Base-by-base conservation (phyloP, 768 basidiomycete species). In the Lactifluus hygrophoroides region DNA sequence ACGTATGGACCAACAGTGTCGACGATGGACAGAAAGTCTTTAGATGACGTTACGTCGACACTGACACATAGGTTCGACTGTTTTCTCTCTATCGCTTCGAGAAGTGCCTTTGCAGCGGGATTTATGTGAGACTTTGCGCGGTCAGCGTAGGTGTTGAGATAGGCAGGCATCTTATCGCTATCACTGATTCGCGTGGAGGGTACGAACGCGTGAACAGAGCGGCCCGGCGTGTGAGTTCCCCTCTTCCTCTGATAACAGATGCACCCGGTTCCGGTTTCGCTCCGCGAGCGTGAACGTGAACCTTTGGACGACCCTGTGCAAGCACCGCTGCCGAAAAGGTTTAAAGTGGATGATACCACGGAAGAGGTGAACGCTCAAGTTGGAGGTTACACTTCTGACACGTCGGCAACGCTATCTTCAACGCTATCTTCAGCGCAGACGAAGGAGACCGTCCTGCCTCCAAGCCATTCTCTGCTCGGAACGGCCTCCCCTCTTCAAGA, bases 31-130 rank as follows among this genome's bases (percentile, higher is more conserved):
- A 98, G 76, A 66, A 97, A 86, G 66, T 92, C 86, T 16, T 74
- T 77, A 54, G 83, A 77, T 50, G 77, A 84, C 5, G 90, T 89
- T 40, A 98, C 93, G 75, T 99, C 96, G 27, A 98, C 92, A 66
- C 91, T 94, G 58, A 99, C 90, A 40, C 93, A 92, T 16, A 99
- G 84, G 70, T 99, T 99, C 9, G 90, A 80, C 67, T 84, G 77
- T 71, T 99, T 99, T 58, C 86, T 78, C 62, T 84, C 88, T 72
- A 97, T 91, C 4, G 85, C 84, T 68, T 83, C 79, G 19, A 98
- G 80, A 9, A 97, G 80, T 3, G 80, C 72, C 66, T 77, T 85
- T 0, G 94, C 93, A 8, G 93, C 84, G 5, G 87, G 82, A 69
- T 95, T 96, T 4, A 64, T 60, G 60, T 87, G 81, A 30, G 71